Percentiles rank a stretch among this genome's conserved stretches.
These are phyloP conservation scores for Suillus plorans DNA, from an alignment of 768 basidiomycete species.

Conservation along the genomic window DNA sequence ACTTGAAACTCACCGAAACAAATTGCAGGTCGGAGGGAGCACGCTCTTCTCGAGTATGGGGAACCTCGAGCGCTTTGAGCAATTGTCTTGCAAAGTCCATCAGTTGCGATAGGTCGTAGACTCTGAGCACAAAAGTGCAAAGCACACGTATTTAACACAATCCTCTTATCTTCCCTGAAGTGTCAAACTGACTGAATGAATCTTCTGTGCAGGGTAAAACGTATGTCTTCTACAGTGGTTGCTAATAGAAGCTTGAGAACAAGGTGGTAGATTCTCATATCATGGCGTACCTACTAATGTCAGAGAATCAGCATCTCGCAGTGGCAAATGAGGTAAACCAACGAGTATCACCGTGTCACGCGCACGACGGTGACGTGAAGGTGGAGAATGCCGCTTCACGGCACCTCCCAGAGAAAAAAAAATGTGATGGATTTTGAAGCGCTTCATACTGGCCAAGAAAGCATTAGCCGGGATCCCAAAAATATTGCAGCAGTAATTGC, in stretches of 20 bases:
- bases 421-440: no score
- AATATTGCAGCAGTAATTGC: background rate
- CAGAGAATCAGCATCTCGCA: background rate
- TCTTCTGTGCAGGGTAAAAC: background rate
- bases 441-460: background rate
- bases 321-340: no score
- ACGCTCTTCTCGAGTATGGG: slow-evolving; percentile 47
- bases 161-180: slow-evolving; percentile 4
- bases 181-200: background rate
- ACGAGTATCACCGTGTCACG: background rate
- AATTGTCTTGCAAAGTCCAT: slow-evolving; percentile 16
- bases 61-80: slow-evolving; percentile 43
- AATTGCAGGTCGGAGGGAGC: slow-evolving; percentile 44
- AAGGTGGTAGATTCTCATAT: background rate
- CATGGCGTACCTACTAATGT: background rate
- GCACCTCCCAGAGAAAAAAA: slow-evolving; percentile 1
- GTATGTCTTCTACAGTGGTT: background rate
- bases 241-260: slow-evolving; percentile 7
- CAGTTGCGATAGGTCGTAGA: background rate
- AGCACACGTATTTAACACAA: slow-evolving; percentile 3
- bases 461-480: background rate
- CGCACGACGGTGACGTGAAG: background rate
- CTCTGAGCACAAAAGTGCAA: background rate
- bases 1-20: slow-evolving; percentile 39
- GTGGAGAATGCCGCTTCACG: background rate